phyloP scores from a whole-genome alignment of 192 early-diverging fungal species.

The Paraglomus brasilianum region DNA sequence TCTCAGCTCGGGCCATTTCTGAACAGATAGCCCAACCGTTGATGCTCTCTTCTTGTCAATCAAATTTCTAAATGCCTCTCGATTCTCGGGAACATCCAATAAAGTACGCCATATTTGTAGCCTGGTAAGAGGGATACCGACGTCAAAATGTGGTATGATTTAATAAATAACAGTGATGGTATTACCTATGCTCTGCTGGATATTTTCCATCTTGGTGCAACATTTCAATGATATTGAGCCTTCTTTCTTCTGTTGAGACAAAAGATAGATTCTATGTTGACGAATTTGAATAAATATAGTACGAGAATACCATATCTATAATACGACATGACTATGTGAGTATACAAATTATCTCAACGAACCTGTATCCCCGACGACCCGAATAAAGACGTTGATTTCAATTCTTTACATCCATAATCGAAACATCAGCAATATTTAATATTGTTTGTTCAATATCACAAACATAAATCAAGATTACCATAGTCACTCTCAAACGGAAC shows the following conservation, averaged over 20 bases:
- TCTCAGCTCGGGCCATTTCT: neutral
- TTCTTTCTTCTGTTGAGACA: constrained; percentile 17
- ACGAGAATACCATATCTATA: too few species aligned
- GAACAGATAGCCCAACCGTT: neutral
- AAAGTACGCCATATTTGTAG: constrained; percentile 9
- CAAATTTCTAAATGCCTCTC: constrained; percentile 7
- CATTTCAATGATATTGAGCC: constrained; percentile 7
- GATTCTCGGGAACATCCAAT: constrained; percentile 2
- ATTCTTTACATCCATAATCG: too few species aligned
- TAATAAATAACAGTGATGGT: too few species aligned
- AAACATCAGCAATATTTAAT: too few species aligned
- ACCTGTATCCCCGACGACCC: too few species aligned
- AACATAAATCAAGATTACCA: too few species aligned
- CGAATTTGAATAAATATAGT: too few species aligned
- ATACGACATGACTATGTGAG: too few species aligned
- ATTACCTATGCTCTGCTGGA: constrained; percentile 2
- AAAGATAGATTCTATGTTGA: neutral
- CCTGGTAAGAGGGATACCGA: neutral
- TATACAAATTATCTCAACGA: too few species aligned
- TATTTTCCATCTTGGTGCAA: constrained; percentile 10
- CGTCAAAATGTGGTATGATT: neutral
- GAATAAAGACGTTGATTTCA: too few species aligned
- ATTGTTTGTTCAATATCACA: too few species aligned
- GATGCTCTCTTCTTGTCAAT: neutral
- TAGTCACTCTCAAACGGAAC: too few species aligned